Evolutionary conservation across 1,284 basidiomycete genomes (phyloP).

Genomic region (Naganishia liquefaciens): DNA sequence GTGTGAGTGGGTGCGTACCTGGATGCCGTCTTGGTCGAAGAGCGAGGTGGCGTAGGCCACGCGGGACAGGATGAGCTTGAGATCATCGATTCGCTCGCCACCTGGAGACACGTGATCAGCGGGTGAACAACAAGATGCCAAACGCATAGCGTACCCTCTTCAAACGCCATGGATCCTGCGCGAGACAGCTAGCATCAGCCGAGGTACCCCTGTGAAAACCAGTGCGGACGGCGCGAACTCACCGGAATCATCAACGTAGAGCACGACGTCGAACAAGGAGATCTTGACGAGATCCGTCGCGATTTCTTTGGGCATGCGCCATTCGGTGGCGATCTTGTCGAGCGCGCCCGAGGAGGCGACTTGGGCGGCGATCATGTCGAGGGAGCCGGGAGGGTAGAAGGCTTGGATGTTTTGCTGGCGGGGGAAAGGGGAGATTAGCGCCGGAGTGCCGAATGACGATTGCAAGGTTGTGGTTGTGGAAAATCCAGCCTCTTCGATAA

Average conservation of each 20-base stretch:
- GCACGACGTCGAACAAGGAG: constrained; percentile 51
- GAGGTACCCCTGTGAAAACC: background rate
- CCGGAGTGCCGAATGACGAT: no score
- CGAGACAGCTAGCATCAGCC: constrained; percentile 7
- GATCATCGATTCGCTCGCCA: constrained; percentile 53
- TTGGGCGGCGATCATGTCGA: constrained; percentile 54
- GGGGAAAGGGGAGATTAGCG: background rate
- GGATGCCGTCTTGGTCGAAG: constrained; percentile 57
- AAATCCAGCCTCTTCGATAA: no score
- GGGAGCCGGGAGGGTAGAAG: constrained; percentile 55
- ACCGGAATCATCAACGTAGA: constrained; percentile 54
- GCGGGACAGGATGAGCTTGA: constrained; percentile 54
- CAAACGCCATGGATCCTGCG: constrained; percentile 53
- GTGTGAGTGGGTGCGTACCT: constrained; percentile 28
- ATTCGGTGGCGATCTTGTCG: constrained; percentile 52
- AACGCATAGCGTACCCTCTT: constrained; percentile 38
- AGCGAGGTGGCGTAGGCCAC: constrained; percentile 55
- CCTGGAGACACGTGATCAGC: background rate
- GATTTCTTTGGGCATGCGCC: constrained; percentile 55
- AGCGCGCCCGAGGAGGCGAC: constrained; percentile 53
- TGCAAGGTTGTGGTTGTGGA: no score
- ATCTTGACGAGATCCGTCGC: constrained; percentile 55
- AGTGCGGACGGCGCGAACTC: constrained; percentile 6
- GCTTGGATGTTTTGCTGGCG: constrained; percentile 53
- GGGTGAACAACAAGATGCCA: background rate